Conservation (phyloP, 306 rosid species). For the Gynostemma pentaphyllum region DNA sequence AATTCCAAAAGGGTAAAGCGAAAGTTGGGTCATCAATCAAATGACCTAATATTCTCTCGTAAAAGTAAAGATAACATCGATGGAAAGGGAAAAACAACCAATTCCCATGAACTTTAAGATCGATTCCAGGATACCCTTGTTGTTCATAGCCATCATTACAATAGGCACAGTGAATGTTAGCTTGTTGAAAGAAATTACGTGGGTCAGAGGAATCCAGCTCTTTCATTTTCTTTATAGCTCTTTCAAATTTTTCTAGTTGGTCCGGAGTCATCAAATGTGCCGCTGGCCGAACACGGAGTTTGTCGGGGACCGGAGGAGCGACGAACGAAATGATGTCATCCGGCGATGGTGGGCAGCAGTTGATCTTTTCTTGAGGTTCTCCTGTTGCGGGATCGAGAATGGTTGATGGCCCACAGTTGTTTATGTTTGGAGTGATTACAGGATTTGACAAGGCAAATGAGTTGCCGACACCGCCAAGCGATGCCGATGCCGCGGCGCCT, state of each 20-base stretch:
- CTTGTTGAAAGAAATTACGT: slow-evolving; percentile 55
- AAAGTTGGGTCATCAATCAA: slow-evolving; percentile 52
- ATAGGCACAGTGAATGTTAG: slow-evolving; percentile 67
- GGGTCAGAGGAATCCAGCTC: slow-evolving; percentile 48
- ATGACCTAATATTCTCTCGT: slow-evolving; percentile 53
- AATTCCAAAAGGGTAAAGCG: slow-evolving; percentile 68
- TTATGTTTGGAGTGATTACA: background rate
- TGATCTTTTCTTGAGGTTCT: background rate
- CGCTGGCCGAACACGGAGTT: slow-evolving; percentile 22
- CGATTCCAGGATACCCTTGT: slow-evolving; percentile 40
- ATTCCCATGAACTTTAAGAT: slow-evolving; percentile 47
- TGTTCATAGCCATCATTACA: slow-evolving; percentile 66
- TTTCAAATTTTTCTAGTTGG: slow-evolving; percentile 33
- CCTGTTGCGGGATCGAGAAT: background rate
- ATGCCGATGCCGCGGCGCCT: too few species aligned
- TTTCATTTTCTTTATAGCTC: slow-evolving; percentile 49
- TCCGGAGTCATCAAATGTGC: slow-evolving; percentile 36
- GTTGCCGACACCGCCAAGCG: background rate
- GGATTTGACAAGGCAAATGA: background rate
- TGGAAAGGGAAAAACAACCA: slow-evolving; percentile 85
- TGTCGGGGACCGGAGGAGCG: background rate
- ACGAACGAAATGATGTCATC: background rate
- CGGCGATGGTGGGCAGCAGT: background rate
- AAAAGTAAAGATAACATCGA: slow-evolving; percentile 61
- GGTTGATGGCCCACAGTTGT: background rate